Evolutionary conservation across 805 yeast genomes (phyloP).

Genomic region (Brettanomyces custersianus): DNA sequence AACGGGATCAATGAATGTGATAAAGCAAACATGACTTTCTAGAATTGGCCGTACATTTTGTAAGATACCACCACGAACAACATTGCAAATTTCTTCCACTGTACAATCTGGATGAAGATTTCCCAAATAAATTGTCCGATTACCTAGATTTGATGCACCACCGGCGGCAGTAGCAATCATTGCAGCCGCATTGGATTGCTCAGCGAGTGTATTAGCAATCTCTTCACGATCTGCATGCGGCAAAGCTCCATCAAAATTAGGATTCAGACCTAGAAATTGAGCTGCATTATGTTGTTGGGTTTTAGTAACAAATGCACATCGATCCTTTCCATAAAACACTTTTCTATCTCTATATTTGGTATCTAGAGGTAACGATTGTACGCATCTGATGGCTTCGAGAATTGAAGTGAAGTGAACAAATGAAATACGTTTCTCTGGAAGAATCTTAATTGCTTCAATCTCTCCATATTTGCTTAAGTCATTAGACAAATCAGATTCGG

Average conservation of each 20-base stretch:
- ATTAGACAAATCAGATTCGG: constrained; percentile 55
- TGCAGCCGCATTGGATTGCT: constrained; percentile 96
- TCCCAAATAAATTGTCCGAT: constrained; percentile 88
- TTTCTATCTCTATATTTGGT: constrained; percentile 68
- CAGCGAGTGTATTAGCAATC: constrained; percentile 69
- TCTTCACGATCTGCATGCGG: constrained; percentile 48
- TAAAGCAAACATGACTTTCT: constrained; percentile 87
- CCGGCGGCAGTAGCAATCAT: constrained; percentile 93
- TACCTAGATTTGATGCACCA: constrained; percentile 85
- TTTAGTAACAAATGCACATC: constrained; percentile 90
- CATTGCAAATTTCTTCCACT: constrained; percentile 91
- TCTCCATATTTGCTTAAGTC: constrained; percentile 71
- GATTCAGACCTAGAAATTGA: constrained; percentile 83
- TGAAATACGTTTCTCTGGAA: constrained; percentile 76
- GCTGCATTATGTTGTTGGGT: constrained; percentile 97
- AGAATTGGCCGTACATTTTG: constrained; percentile 73
- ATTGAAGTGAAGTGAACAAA: constrained; percentile 87
- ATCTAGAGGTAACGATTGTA: constrained; percentile 58
- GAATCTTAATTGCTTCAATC: constrained; percentile 76
- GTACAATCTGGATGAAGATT: constrained; percentile 82
- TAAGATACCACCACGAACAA: constrained; percentile 87
- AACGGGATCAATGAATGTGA: constrained; percentile 91
- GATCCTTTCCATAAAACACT: constrained; percentile 86
- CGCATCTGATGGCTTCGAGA: constrained; percentile 78
- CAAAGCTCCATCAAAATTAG: constrained; percentile 75